Percentiles rank a stretch among this genome's conserved stretches.
phyloP scores from a whole-genome alignment of 176 grass and related monocot species.

The Elymus sibiricus region DNA sequence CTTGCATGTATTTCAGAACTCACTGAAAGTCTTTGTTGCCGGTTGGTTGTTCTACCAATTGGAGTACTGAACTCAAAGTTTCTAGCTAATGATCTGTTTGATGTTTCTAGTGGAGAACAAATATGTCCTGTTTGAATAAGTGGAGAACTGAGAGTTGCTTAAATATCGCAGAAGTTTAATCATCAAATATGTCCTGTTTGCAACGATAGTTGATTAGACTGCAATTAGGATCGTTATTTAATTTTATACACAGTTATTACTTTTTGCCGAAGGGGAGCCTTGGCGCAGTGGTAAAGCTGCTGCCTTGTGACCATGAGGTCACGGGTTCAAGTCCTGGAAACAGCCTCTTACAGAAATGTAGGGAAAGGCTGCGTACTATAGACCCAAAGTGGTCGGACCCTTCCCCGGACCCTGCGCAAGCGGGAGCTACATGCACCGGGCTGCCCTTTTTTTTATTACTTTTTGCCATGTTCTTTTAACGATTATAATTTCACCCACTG shows the following conservation, averaged over 20 bases:
- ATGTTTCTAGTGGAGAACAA: background rate
- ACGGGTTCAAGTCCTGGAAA: no score
- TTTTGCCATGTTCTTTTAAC: background rate
- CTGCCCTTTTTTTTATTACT: no score
- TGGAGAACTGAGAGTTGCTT: background rate
- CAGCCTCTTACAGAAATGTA: no score
- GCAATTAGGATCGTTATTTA: background rate
- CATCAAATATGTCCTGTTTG: background rate
- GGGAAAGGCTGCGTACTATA: no score
- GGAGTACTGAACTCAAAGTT: background rate
- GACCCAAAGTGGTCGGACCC: no score
- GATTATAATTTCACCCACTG: constrained; percentile 1
- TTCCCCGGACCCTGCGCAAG: no score
- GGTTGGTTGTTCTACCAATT: background rate
- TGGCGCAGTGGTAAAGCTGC: no score
- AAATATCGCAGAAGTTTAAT: background rate
- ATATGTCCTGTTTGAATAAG: background rate
- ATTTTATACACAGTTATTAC: background rate
- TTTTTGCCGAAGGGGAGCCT: no score
- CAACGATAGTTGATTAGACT: background rate
- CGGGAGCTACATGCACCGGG: no score
- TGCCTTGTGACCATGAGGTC: no score
- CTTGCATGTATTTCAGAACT: background rate
- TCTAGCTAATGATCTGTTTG: background rate
- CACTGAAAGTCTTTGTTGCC: background rate